Evolutionary conservation across 768 basidiomycete genomes (phyloP).

Genomic region (Psilocybe cyanescens): DNA sequence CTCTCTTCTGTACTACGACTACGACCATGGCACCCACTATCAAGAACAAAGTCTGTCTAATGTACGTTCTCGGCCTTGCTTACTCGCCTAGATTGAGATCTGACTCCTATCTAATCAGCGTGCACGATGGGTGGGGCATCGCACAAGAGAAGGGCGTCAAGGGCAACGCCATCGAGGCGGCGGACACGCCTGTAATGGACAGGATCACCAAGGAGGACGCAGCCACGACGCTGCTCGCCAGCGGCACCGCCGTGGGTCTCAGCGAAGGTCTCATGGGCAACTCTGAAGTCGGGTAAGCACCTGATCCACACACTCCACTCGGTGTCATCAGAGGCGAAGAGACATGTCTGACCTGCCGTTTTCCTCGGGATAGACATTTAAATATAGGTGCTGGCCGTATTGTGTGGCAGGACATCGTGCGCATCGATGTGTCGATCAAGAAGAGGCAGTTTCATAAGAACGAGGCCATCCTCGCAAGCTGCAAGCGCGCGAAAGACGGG

Average conservation of each 20-base stretch:
- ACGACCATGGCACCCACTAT: constrained; percentile 39
- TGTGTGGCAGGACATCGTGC: constrained; percentile 98
- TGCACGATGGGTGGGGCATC: constrained; percentile 97
- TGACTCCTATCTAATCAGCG: constrained; percentile 43
- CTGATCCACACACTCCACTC: neutral
- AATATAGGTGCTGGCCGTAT: constrained; percentile 95
- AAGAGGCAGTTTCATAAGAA: constrained; percentile 87
- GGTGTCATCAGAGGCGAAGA: neutral
- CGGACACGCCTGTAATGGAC: constrained; percentile 88
- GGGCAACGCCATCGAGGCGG: constrained; percentile 90
- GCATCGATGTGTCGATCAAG: constrained; percentile 91
- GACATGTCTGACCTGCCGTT: neutral
- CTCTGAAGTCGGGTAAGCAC: constrained; percentile 90
- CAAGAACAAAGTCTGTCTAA: constrained; percentile 91
- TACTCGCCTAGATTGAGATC: neutral
- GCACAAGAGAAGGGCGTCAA: constrained; percentile 67
- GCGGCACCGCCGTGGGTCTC: constrained; percentile 91
- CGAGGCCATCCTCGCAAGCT: constrained; percentile 68
- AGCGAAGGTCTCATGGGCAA: constrained; percentile 97
- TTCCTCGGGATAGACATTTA: constrained; percentile 65
- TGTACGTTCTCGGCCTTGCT: constrained; percentile 50
- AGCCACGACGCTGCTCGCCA: constrained; percentile 75
- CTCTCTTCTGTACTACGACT: neutral
- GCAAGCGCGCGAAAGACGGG: constrained; percentile 78
- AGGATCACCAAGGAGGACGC: constrained; percentile 77